Base-by-base conservation (phyloP, 2,329 filamentous ascomycete species). In the Venturia asperata region DNA sequence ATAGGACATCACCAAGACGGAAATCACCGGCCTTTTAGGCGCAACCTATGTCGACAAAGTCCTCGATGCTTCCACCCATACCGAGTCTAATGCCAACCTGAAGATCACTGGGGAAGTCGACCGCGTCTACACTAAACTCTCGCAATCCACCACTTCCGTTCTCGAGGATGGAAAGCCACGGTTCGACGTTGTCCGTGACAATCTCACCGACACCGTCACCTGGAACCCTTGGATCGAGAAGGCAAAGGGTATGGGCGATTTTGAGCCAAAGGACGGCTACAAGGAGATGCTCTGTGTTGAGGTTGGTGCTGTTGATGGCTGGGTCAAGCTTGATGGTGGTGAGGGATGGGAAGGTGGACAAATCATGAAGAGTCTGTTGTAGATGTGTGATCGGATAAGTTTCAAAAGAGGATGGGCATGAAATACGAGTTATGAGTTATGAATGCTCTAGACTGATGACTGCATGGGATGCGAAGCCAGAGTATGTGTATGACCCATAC, bases 181-280 rank as follows among this genome's bases (percentile, higher is more conserved):
- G 62, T 92, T 89, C 79, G 86, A 87, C 67, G 82, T 97, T 65
- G 85, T 88, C 49, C 86, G 94, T 67, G 91, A 97, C 77, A 92
- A 91, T 69, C 82, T 99, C 69, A 84, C 85, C 68, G 91, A 97
- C 70, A 87, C 94, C 19, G 93, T 97, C 0, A 89, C 97, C 39
- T 99, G 94, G 94, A 99, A 99, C 77, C 94, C 94, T 1, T 97
- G 93, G 92, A 82, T 83, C 49, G 90, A 92, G 68, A 96, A 95
- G 80, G 86, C 90, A 1, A 85, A 86, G 70, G 83, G 83, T 5
- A 96, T 96, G 79, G 86, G 81, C 63, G 94, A 99, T 76, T 97
- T 97, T 74, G 84, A 83, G 66, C 94, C 94, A 62, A 89, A 95
- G 73, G 89, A 92, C 64, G 94, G 90, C 45, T 97, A 88, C 81